Evolutionary conservation across 2,329 filamentous ascomycete genomes (phyloP).

Genomic region (Chlorencoelia australis): DNA sequence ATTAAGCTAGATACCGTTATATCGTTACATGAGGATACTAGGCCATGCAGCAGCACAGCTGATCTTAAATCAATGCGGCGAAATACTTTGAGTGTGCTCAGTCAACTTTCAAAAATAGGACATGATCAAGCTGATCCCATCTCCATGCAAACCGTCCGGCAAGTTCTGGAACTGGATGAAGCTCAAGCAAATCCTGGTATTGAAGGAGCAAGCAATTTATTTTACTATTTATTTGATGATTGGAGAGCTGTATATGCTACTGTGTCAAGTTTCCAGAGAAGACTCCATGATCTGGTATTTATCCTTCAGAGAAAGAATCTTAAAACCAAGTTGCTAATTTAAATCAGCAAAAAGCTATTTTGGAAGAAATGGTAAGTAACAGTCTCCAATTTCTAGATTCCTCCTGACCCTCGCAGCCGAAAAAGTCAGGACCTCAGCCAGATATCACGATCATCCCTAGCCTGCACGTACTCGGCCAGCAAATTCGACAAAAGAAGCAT

Average conservation of each 20-base stretch:
- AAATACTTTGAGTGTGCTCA: conserved; percentile 51
- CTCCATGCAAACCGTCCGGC: conserved; percentile 24
- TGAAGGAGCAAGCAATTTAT: conserved; percentile 49
- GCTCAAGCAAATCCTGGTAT: conserved; percentile 22
- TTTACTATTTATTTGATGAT: conserved; percentile 60
- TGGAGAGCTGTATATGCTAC: conserved; percentile 50
- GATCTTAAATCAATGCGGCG: conserved; percentile 33
- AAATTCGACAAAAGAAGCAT: conserved; percentile 49
- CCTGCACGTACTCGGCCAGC: conserved; percentile 49
- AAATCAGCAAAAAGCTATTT: conserved; percentile 16
- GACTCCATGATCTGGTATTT: conserved; percentile 39
- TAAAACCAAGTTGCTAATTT: background rate
- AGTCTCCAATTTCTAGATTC: background rate
- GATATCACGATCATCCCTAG: conserved; percentile 44
- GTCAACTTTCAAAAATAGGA: conserved; percentile 47
- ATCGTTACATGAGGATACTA: conserved; percentile 53
- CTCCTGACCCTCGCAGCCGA: conserved; percentile 18
- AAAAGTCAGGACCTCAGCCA: conserved; percentile 29
- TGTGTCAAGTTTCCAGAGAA: conserved; percentile 37
- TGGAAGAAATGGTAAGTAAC: conserved; percentile 20
- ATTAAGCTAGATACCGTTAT: conserved; percentile 49
- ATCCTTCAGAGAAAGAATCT: background rate
- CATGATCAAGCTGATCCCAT: conserved; percentile 23
- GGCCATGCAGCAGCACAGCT: conserved; percentile 20
- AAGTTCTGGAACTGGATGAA: conserved; percentile 23